A percentile compares a stretch with the other conserved stretches of the same genome.
Conservation (phyloP, 2,329 filamentous ascomycete species). For the Scedosporium aurantiacum region DNA sequence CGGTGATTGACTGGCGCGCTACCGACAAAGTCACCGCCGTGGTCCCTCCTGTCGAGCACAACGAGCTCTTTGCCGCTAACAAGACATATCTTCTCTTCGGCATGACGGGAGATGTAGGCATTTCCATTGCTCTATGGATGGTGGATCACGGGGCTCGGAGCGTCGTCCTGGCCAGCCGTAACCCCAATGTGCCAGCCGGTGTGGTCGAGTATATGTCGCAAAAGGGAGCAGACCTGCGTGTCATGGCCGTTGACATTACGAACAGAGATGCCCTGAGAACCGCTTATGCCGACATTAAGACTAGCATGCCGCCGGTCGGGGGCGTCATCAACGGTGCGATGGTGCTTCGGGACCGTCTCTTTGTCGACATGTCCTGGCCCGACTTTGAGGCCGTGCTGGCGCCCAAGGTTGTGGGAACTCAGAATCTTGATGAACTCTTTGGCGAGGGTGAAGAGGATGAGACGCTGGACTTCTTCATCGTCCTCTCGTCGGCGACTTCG, state of each 20-base stretch:
- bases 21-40: neutral
- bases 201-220: slow-evolving; percentile 12
- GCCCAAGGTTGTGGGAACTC: slow-evolving; percentile 23
- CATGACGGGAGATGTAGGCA: slow-evolving; percentile 20
- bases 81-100: slow-evolving; percentile 23
- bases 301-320: slow-evolving; percentile 21
- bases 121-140: slow-evolving; percentile 26
- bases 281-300: slow-evolving; percentile 12
- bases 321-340: slow-evolving; percentile 27
- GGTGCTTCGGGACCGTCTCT: slow-evolving; percentile 19
- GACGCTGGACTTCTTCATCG: slow-evolving; percentile 23
- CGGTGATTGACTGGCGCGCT: neutral
- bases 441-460: slow-evolving; percentile 5
- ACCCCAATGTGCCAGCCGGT: slow-evolving; percentile 15
- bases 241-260: slow-evolving; percentile 14
- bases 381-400: slow-evolving; percentile 13
- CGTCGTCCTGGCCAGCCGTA: slow-evolving; percentile 25
- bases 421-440: slow-evolving; percentile 20
- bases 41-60: slow-evolving; percentile 1
- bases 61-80: slow-evolving; percentile 11
- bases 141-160: slow-evolving; percentile 20
- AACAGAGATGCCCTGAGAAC: slow-evolving; percentile 6
- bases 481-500: slow-evolving; percentile 19
- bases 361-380: slow-evolving; percentile 13
- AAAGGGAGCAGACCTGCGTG: slow-evolving; percentile 10